A percentile compares a stretch with the other conserved stretches of the same genome.
These are phyloP conservation scores for Hibiscus trionum DNA, from an alignment of 345 rosid species.

Conservation along the genomic window DNA sequence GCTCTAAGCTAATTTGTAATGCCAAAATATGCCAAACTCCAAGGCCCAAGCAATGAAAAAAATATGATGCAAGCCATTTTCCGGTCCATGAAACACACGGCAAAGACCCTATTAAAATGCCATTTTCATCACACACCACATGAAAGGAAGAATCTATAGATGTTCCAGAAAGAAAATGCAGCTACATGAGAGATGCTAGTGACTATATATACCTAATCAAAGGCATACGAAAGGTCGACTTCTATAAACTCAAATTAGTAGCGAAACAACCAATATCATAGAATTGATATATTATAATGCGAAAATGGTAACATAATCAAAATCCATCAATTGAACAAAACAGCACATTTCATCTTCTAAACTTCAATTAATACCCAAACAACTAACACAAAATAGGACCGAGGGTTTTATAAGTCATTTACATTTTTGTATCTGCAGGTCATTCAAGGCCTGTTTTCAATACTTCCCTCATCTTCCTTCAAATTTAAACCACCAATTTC, in stretches of 20 bases:
- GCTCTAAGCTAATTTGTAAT: neutral
- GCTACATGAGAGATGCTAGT: neutral
- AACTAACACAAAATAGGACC: slow-evolving; percentile 12
- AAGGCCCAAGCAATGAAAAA: neutral
- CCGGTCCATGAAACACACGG: neutral
- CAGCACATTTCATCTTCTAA: slow-evolving; percentile 2
- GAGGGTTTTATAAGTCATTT: slow-evolving; percentile 27
- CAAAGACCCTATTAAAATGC: neutral
- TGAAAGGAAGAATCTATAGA: neutral
- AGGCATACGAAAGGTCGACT: neutral
- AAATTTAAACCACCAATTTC: slow-evolving; percentile 4
- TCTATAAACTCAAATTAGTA: neutral
- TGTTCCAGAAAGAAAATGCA: neutral
- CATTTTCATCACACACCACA: neutral
- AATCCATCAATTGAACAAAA: neutral
- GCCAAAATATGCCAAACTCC: neutral
- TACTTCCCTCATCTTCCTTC: slow-evolving; percentile 19
- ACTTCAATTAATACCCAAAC: slow-evolving; percentile 13
- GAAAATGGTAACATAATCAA: neutral
- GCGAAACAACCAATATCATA: neutral
- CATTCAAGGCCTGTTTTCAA: slow-evolving; percentile 4
- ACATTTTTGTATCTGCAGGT: slow-evolving; percentile 26
- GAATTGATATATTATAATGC: neutral
- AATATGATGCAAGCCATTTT: neutral
- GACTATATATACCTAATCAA: neutral